Conservation (phyloP, 1,284 basidiomycete species). For the Xerocomus minutiporus region DNA sequence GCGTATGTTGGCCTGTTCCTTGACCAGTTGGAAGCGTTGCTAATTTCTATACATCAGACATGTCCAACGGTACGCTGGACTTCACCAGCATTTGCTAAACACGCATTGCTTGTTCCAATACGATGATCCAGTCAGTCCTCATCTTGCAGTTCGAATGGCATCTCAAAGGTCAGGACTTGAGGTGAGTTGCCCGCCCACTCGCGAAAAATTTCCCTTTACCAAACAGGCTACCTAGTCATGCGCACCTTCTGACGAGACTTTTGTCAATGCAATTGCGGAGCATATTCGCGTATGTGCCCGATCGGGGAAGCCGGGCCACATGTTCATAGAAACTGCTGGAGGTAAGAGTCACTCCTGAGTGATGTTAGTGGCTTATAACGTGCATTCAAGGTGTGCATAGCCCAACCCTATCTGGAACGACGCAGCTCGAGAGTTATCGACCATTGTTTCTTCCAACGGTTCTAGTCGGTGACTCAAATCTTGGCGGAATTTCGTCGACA, state of each 20-base stretch:
- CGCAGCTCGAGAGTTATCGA: conserved; percentile 82
- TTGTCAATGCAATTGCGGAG: conserved; percentile 63
- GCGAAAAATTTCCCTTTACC: background rate
- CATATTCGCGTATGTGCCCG: conserved; percentile 56
- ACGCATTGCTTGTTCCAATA: conserved; percentile 81
- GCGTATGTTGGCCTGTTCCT: conserved; percentile 45
- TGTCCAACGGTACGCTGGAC: conserved; percentile 55
- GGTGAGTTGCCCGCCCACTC: conserved; percentile 15
- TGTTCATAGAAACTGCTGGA: conserved; percentile 94
- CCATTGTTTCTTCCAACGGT: conserved; percentile 84
- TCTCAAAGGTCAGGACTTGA: conserved; percentile 34
- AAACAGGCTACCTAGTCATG: conserved; percentile 6
- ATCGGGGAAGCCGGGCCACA: conserved; percentile 41
- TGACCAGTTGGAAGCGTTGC: background rate
- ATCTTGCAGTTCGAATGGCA: conserved; percentile 75
- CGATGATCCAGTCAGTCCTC: conserved; percentile 88
- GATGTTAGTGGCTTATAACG: conserved; percentile 5
- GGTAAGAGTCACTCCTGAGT: conserved; percentile 49
- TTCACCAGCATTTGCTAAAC: conserved; percentile 42
- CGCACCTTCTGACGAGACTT: conserved; percentile 58
- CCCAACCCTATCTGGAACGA: conserved; percentile 81
- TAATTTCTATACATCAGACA: conserved; percentile 49
- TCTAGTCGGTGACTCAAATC: conserved; percentile 81
- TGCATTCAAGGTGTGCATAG: conserved; percentile 78
- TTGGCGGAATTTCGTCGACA: conserved; percentile 95